Percentiles rank a stretch among this genome's conserved stretches.
Evolutionary conservation across 2,329 filamentous ascomycete genomes (phyloP).

Genomic region (Colletotrichum higginsianum): DNA sequence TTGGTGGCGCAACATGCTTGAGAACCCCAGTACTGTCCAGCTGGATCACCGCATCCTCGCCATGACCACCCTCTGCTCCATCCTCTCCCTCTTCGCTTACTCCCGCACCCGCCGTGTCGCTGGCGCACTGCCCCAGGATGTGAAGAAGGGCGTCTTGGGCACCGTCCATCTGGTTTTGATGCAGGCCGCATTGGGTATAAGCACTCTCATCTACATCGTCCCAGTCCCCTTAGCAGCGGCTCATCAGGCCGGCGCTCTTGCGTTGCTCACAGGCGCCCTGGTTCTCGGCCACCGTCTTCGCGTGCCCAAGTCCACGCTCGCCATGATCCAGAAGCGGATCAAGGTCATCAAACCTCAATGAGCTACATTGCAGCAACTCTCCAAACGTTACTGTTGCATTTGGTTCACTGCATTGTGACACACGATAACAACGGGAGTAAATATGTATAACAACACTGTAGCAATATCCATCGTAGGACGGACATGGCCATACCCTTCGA

Average conservation of each 20-base stretch:
- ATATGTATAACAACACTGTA: conserved; percentile 37
- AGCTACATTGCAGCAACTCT: neutral
- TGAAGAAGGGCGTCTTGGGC: conserved; percentile 79
- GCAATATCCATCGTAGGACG: conserved; percentile 18
- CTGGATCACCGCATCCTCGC: conserved; percentile 95
- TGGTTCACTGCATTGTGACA: conserved; percentile 29
- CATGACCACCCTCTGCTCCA: conserved; percentile 86
- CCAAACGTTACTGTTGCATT: neutral
- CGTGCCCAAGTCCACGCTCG: conserved; percentile 76
- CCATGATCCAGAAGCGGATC: conserved; percentile 69
- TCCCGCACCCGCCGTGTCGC: conserved; percentile 75
- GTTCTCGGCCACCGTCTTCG: conserved; percentile 85
- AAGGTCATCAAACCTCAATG: conserved; percentile 40
- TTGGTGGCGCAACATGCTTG: conserved; percentile 97
- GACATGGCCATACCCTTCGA: conserved; percentile 22
- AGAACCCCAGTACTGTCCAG: conserved; percentile 96
- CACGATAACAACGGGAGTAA: conserved; percentile 18
- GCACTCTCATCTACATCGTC: conserved; percentile 93
- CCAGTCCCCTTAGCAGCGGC: conserved; percentile 89
- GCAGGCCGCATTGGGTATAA: conserved; percentile 90
- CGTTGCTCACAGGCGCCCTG: conserved; percentile 85
- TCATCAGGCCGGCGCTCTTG: conserved; percentile 92
- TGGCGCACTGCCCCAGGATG: conserved; percentile 73
- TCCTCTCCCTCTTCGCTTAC: conserved; percentile 87
- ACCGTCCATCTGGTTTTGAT: conserved; percentile 86